Conservation (phyloP, 768 basidiomycete species). For the Amanita fuliginea region DNA sequence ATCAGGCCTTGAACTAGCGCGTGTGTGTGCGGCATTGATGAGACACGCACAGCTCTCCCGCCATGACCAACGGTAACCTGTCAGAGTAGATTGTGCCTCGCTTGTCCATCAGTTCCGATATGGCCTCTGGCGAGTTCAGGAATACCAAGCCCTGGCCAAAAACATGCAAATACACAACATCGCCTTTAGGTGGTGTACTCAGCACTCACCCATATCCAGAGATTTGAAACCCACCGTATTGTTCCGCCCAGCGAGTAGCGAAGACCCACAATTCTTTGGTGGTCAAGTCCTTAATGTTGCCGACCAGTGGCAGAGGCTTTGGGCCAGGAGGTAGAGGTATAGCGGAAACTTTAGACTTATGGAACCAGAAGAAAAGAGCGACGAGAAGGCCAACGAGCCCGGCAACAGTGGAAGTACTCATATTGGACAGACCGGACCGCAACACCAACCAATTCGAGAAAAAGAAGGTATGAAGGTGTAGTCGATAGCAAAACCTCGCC, state of each 20-base stretch:
- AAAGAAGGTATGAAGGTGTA: not conserved
- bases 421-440: conserved; percentile 2
- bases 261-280: conserved; percentile 54
- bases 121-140: conserved; percentile 48
- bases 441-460: not conserved
- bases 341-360: conserved; percentile 29
- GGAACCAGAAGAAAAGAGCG: conserved; percentile 28
- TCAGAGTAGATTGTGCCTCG: conserved; percentile 66
- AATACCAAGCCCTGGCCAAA: conserved; percentile 61
- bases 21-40: conserved; percentile 1
- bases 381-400: conserved; percentile 26
- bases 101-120: conserved; percentile 57
- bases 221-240: conserved; percentile 39
- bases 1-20: conserved; percentile 1
- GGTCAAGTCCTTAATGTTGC: conserved; percentile 52
- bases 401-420: conserved; percentile 17
- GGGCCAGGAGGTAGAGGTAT: conserved; percentile 56
- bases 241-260: conserved; percentile 49
- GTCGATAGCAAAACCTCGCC: not conserved
- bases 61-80: conserved; percentile 61
- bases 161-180: conserved; percentile 52
- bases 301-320: conserved; percentile 50
- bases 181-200: conserved; percentile 29
- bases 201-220: conserved; percentile 1
- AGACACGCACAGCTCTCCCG: conserved; percentile 50